Evolutionary conservation across 768 basidiomycete species (phyloP).

Genomic region (Pholiota conissans): DNA sequence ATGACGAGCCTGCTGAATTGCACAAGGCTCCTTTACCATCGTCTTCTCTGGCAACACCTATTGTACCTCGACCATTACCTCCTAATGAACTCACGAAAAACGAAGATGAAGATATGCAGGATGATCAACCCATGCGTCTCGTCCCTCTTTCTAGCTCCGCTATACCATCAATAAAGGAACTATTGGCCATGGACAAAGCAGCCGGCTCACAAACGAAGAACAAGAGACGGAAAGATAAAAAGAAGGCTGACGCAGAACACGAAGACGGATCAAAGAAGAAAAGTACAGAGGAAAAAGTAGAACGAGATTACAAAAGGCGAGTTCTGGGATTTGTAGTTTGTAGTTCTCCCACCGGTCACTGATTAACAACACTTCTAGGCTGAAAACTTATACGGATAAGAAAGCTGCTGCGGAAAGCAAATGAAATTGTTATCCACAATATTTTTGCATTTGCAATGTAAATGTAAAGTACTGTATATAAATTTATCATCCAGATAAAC

Average conservation of each 20-base stretch:
- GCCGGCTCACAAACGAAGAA: constrained; percentile 66
- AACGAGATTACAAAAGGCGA: constrained; percentile 57
- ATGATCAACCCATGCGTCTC: constrained; percentile 53
- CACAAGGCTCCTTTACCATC: neutral
- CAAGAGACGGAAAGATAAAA: constrained; percentile 76
- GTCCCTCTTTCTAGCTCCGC: constrained; percentile 78
- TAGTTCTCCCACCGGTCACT: neutral
- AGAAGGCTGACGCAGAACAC: constrained; percentile 35
- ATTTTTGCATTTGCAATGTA: neutral
- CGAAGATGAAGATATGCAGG: constrained; percentile 43
- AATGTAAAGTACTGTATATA: neutral
- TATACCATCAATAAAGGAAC: constrained; percentile 79
- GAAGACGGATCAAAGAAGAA: constrained; percentile 38
- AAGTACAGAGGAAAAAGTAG: constrained; percentile 35
- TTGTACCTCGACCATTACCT: constrained; percentile 11
- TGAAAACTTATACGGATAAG: constrained; percentile 45
- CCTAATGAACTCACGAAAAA: constrained; percentile 18
- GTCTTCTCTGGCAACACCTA: constrained; percentile 5
- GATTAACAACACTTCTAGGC: constrained; percentile 19
- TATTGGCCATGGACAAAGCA: constrained; percentile 76
- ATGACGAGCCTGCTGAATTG: constrained; percentile 30
- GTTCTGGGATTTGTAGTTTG: constrained; percentile 15
- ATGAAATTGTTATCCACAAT: neutral
- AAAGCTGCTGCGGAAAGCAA: constrained; percentile 25
- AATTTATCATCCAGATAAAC: constrained; percentile 9